Percentiles rank a stretch among this genome's conserved stretches.
Evolutionary conservation across 306 rosid genomes (phyloP).

Genomic region (Argentina anserina): DNA sequence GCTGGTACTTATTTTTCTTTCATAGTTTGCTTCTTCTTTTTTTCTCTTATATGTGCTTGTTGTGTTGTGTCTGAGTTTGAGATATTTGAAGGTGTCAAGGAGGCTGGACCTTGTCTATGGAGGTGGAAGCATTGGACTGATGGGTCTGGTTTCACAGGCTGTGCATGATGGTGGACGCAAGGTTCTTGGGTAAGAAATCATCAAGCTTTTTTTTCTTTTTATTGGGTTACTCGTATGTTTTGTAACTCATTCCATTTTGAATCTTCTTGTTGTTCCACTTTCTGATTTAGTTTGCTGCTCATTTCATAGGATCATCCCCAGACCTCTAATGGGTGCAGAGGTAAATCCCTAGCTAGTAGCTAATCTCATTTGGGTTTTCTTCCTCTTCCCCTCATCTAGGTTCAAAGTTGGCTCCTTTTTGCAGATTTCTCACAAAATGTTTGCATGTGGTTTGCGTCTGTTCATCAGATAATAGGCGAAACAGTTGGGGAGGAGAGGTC

Average conservation of each 20-base stretch:
- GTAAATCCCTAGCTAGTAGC: slow-evolving; percentile 20
- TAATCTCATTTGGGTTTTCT: slow-evolving; percentile 6
- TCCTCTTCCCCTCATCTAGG: background rate
- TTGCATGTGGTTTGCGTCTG: slow-evolving; percentile 11
- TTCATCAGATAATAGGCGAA: slow-evolving; percentile 53
- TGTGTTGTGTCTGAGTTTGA: background rate
- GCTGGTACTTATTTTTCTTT: slow-evolving; percentile 28
- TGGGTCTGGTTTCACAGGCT: slow-evolving; percentile 58
- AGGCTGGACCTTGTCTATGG: slow-evolving; percentile 57
- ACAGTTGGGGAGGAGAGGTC: slow-evolving; percentile 52
- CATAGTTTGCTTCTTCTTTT: background rate
- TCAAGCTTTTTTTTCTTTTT: slow-evolving; percentile 9
- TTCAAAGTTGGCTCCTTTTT: slow-evolving; percentile 4
- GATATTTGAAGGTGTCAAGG: slow-evolving; percentile 40
- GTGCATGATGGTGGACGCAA: slow-evolving; percentile 60
- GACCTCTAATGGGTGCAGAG: slow-evolving; percentile 46
- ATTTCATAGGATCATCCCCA: slow-evolving; percentile 44
- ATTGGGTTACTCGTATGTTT: background rate
- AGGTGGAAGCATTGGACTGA: slow-evolving; percentile 62
- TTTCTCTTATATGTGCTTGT: background rate
- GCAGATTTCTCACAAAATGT: background rate
- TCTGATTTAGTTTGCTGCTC: slow-evolving; percentile 4
- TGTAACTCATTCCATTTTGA: background rate
- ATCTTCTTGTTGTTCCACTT: background rate
- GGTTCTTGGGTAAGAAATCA: slow-evolving; percentile 43